Base-by-base conservation (phyloP, 2,329 filamentous ascomycete species). In the Aspergillus brasiliensis region DNA sequence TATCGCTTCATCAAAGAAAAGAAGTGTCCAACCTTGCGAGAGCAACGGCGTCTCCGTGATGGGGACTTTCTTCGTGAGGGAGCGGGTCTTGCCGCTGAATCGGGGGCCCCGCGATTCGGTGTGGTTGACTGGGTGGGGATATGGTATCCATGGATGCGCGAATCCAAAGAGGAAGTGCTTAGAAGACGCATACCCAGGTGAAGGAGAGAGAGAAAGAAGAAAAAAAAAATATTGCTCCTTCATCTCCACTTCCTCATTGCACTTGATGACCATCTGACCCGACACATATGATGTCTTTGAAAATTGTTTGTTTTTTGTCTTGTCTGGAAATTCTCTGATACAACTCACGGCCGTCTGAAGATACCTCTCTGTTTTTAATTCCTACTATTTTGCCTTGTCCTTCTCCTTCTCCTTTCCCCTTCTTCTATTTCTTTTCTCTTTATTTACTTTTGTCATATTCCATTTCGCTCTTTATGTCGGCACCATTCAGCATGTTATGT, bases 1-100 rank as follows among this genome's bases (percentile, higher is more conserved):
- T 82, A 82, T 66, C 77, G 80, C n/a, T 76, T 80, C 58, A 78
- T 81, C 58, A 76, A 76, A 59, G 74, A 77, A 57, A 76, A 80
- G 63, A 76, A 75, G 48, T 77, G 79, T 61, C 77, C 77, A 1
- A 80, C 78, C 6, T 66, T 81, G 15, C 73, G 80, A 31, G 74
- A 78, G 60, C 78, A 81, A 64, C 65, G 74, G 17, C 70, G 74
- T 3, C 72, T 75, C 69, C 75, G 73, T 7, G 75, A 75, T 65
- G 74, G 73, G n/a, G 74, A 77, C 58, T 76, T 76, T 51, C 67
- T 78, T 44, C 68, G 73, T 4, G 71, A 75, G 51, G 71, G 71
- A 11, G 63, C 71, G 8, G 61, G 65, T 10, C 21, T 70, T 5
- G 58, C 61, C n/a, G 31, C 31, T 34, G 67, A 73, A 6, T 66